Base-by-base conservation (phyloP, 1,139 yeast species). In the Kodamaea sp. region DNA sequence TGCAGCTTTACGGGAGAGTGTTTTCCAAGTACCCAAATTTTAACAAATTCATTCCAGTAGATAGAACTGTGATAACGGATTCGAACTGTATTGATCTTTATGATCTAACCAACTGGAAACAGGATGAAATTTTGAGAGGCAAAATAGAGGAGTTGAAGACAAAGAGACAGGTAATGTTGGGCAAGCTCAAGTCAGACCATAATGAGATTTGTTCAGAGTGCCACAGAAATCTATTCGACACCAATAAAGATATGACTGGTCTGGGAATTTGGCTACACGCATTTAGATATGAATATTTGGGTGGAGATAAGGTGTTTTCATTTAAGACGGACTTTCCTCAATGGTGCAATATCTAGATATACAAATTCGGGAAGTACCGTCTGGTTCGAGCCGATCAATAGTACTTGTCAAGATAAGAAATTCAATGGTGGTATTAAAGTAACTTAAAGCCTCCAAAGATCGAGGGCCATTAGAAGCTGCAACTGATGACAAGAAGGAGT, bases 191-290 rank as follows among this genome's bases (percentile, higher is more conserved):
- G 28, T 25, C 37, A 6, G 33, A 28, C 21, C 56, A 47, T 15
- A 35, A 47, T 26, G 33, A 42, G 2, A 35, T 13, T 0, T 81
- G 89, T 48, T 37, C 43, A 0, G 72, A 61, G 11, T 83, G 89
- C 56, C 64, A 62, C 1, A 53, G 69, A 2, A 48, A 51, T 2
- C 43, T 73, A 8, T 71, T 53, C 26, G 42, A 66, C 37, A 48
- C 57, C 1, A 70, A 66, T 26, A 74, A 73, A 2, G 59, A 61
- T 16, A 48, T 53, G 7, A 53, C 61, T 7, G 66, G 66, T 10
- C 50, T 73, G 42, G 59, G 55, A 14, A 57, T 83, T 24, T 80
- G 75, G 71, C 53, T 83, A 31, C 89, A 83, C 61, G 81, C 88
- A 1, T 69, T 60, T 44, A 62, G 63, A 30, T 80, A 79, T 42